A percentile compares a stretch with the other conserved stretches of the same genome.
Conservation (phyloP, 305 asterid genomes). For the Rubia balearica region DNA sequence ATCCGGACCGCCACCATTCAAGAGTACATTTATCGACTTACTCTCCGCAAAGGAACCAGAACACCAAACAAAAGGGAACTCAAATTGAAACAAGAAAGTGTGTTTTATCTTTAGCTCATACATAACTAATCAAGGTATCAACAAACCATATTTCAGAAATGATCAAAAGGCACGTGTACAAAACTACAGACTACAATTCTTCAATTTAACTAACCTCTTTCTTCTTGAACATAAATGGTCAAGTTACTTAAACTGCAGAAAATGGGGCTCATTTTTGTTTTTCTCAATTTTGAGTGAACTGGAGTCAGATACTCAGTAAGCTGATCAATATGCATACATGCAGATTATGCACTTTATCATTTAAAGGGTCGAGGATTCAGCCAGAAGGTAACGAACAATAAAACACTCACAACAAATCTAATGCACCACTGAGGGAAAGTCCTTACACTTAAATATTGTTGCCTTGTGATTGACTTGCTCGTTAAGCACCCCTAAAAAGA, state of each 20-base stretch:
- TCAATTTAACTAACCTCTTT: not conserved
- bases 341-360: no score
- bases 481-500: no score
- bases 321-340: no score
- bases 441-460: no score
- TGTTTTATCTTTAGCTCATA: not conserved
- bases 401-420: no score
- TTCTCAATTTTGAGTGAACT: no score
- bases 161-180: not conserved
- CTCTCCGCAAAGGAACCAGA: slow-evolving; percentile 36
- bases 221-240: not conserved
- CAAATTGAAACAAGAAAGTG: not conserved
- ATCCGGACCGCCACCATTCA: slow-evolving; percentile 85
- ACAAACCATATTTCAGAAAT: not conserved
- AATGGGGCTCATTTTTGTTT: no score
- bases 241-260: not conserved
- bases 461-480: no score
- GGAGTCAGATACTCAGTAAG: no score
- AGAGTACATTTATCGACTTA: slow-evolving; percentile 49
- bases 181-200: not conserved
- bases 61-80: not conserved
- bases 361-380: no score
- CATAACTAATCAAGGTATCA: not conserved
- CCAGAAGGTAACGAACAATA: no score
- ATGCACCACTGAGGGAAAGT: no score